These are phyloP conservation scores for Globisporangium megalacanthum DNA, from an alignment of 352 stramenopile genomes.

Conservation along the genomic window DNA sequence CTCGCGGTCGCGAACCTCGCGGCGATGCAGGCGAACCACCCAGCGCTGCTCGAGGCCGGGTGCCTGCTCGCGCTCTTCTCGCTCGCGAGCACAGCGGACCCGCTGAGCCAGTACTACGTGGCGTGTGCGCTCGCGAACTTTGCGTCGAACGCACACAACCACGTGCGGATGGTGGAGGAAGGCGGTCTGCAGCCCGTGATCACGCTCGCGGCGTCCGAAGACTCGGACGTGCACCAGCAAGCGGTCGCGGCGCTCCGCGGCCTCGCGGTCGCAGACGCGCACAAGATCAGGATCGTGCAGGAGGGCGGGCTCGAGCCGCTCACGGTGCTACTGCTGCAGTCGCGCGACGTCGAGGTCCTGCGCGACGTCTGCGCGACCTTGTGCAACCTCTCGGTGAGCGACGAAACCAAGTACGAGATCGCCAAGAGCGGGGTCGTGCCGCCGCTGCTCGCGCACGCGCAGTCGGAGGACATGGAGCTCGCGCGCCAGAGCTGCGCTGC, in stretches of 20 bases:
- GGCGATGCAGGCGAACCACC: constrained; percentile 93
- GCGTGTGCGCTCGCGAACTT: constrained; percentile 94
- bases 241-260: constrained; percentile 91
- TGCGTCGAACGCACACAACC: constrained; percentile 89
- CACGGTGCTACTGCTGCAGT: constrained; percentile 78
- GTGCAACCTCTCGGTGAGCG: constrained; percentile 93
- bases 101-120: constrained; percentile 94
- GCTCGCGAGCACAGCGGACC: constrained; percentile 91
- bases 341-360: constrained; percentile 91
- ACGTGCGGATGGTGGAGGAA: constrained; percentile 93
- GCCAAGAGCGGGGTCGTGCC: constrained; percentile 90
- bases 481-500: constrained; percentile 88
- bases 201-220: constrained; percentile 85
- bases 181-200: constrained; percentile 95
- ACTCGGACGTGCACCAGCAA: constrained; percentile 94
- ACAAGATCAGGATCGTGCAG: constrained; percentile 96
- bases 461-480: constrained; percentile 92
- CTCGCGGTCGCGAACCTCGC: constrained; percentile 94
- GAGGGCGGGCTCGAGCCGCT: constrained; percentile 94
- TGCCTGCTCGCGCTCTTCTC: constrained; percentile 90
- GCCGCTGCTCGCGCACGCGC: constrained; percentile 87
- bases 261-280: constrained; percentile 85
- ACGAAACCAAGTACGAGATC: constrained; percentile 98
- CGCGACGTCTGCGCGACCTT: constrained; percentile 92
- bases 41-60: constrained; percentile 88